Percentiles rank a stretch among this genome's conserved stretches.
phyloP scores from a whole-genome alignment of 2,329 filamentous ascomycete species.

The Metarhizium anisopliae region DNA sequence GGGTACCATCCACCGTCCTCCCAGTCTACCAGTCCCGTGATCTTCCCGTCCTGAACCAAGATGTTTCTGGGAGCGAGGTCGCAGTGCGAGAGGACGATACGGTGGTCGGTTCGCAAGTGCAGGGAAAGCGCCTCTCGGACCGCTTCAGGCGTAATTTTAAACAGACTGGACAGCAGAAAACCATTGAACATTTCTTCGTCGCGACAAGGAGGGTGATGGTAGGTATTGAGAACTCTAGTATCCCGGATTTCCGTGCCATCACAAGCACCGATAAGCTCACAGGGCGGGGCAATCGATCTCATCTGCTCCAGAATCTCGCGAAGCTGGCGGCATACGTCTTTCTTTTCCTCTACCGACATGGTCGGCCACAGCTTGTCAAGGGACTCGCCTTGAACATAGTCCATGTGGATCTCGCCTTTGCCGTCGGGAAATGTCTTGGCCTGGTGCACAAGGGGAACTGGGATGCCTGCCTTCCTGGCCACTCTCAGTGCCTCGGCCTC shows the following conservation, averaged over 20 bases:
- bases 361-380: slow-evolving; percentile 18
- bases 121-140: slow-evolving; percentile 14
- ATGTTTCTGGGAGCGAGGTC: slow-evolving; percentile 40
- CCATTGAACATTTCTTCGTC: slow-evolving; percentile 17
- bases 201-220: slow-evolving; percentile 12
- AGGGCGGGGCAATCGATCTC: slow-evolving; percentile 14
- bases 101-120: slow-evolving; percentile 17
- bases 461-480: slow-evolving; percentile 11
- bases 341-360: slow-evolving; percentile 14
- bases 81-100: slow-evolving; percentile 39
- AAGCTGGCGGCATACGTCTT: slow-evolving; percentile 15
- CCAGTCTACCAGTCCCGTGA: slow-evolving; percentile 37
- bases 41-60: slow-evolving; percentile 25
- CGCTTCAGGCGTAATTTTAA: slow-evolving; percentile 7
- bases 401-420: slow-evolving; percentile 15
- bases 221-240: slow-evolving; percentile 12
- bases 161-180: slow-evolving; percentile 13
- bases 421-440: slow-evolving; percentile 11
- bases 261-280: slow-evolving; percentile 16
- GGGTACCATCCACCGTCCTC: slow-evolving; percentile 38
- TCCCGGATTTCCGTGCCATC: slow-evolving; percentile 18
- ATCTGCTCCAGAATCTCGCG: slow-evolving; percentile 15
- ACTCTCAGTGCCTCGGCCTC: slow-evolving; percentile 18
- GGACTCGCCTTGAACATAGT: slow-evolving; percentile 15
- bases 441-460: slow-evolving; percentile 13